phyloP scores from a whole-genome alignment of 371 early-diverging fungal species.

The Apophysomyces elegans region DNA sequence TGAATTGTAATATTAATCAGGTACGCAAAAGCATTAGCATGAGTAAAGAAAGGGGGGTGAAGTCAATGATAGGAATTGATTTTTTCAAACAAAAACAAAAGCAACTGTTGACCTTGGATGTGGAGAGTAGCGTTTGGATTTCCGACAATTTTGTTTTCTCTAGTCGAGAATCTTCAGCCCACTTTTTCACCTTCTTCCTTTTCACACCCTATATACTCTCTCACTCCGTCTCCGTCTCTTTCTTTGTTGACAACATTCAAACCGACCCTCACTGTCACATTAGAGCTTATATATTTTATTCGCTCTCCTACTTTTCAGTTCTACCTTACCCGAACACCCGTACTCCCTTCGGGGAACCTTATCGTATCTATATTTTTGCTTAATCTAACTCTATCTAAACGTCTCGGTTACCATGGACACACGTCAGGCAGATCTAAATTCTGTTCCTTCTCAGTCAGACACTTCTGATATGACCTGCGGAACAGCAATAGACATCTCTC shows the following conservation, averaged over 20 bases:
- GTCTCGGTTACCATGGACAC: slow-evolving; percentile 3
- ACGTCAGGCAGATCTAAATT: not conserved
- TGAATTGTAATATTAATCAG: not conserved
- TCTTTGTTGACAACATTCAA: not conserved
- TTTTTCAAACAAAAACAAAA: slow-evolving; percentile 1
- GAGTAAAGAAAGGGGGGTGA: not conserved
- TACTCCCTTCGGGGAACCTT: slow-evolving; percentile 9
- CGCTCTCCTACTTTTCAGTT: not conserved
- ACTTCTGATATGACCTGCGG: not conserved
- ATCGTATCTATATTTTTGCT: not conserved
- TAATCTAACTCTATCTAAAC: slow-evolving; percentile 9
- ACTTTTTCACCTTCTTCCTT: slow-evolving; percentile 4
- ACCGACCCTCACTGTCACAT: not conserved
- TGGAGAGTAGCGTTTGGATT: not conserved
- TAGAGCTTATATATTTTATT: not conserved
- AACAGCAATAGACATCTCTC: not conserved
- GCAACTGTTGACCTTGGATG: not conserved
- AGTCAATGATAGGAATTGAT: not conserved
- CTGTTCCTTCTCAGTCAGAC: slow-evolving; percentile 1
- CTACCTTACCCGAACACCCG: not conserved
- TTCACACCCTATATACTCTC: not conserved
- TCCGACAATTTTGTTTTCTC: not conserved
- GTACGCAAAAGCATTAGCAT: not conserved
- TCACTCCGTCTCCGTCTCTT: not conserved
- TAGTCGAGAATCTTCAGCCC: slow-evolving; percentile 1